Evolutionary conservation across 306 rosid genomes (phyloP), one percentile per base, ranked within the genome.

Genomic region (Castanea mollissima): DNA sequence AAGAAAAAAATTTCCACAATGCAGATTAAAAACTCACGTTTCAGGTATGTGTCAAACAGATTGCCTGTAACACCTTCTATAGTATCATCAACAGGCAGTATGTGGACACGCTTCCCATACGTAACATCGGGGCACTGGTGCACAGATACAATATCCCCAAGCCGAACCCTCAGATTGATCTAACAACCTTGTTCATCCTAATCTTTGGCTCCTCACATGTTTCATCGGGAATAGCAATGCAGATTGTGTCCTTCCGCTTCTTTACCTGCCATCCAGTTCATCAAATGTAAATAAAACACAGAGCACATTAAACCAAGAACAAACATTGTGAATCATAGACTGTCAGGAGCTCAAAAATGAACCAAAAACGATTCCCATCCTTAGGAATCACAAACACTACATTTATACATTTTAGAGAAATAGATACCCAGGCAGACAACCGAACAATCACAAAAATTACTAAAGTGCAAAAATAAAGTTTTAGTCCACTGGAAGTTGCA

Each of bases 71-170:
- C 82, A 14, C 91, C 91, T 76, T 88, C 89, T 18, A 88, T 78
- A 27, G 87, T 83, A 65, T 88, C 89, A 85, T 88, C 91, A 20
- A 88, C 56, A 2, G 91, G 91, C 46, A 88, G 83, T 68, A 88
- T 85, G 73, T 88, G 89, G 38, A 88, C 87, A 34, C 89, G 85
- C 25, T 76, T 88, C 77, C 91, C 91, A 76, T 88, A 88, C 81
- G 85, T 81, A 31, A 88, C 88, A 79, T 88, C 89, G 0, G 88
- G 79, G 78, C 89, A 88, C 77, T 85, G 89, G 68, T 88, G 91
- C 60, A 88, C 89, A 69, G 89, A 88, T 71, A 88, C 88, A 49
- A 88, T 89, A 78, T 88, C 91, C 57, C 91, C 88, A 73, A 88
- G 88, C 35, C 91, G 82, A 74, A 88, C 91, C 75, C 91, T 75